Evolutionary conservation across 2,329 filamentous ascomycete species (phyloP).

Genomic region (Cryphonectria radicalis): DNA sequence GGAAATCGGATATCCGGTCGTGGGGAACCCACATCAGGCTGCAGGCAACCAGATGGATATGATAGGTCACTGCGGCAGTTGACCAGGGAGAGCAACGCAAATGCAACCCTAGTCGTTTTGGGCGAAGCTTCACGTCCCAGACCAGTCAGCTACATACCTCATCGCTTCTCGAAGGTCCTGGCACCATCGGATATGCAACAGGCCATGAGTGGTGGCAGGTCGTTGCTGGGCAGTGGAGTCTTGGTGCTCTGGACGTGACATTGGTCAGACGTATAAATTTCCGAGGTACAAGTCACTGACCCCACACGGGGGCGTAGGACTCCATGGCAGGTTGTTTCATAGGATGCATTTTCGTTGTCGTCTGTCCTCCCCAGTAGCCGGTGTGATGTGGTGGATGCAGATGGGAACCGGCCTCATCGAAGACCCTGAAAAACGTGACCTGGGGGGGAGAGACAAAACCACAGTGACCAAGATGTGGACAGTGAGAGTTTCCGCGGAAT

Average conservation of each 20-base stretch:
- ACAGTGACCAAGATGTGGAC: constrained; percentile 5
- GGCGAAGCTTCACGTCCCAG: constrained; percentile 6
- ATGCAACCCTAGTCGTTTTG: constrained; percentile 22
- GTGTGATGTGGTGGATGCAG: constrained; percentile 18
- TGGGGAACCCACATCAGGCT: constrained; percentile 20
- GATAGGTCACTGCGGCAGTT: constrained; percentile 30
- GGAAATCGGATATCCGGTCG: constrained; percentile 8
- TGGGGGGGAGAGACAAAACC: constrained; percentile 10
- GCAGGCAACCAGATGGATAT: constrained; percentile 26
- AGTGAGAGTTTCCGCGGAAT: not conserved
- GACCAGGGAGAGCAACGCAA: constrained; percentile 21
- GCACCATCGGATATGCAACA: constrained; percentile 20
- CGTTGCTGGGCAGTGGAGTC: constrained; percentile 16
- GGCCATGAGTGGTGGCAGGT: constrained; percentile 19
- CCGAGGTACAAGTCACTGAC: constrained; percentile 1
- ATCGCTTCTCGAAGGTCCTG: constrained; percentile 26
- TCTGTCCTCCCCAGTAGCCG: constrained; percentile 6
- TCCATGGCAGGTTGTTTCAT: constrained; percentile 9
- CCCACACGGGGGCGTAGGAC: constrained; percentile 18
- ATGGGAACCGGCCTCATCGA: constrained; percentile 21
- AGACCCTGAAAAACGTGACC: constrained; percentile 11
- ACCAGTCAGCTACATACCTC: constrained; percentile 15
- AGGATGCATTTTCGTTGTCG: not conserved
- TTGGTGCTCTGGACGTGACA: constrained; percentile 1
- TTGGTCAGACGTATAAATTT: constrained; percentile 10